These are phyloP conservation scores for Alternaria longipes DNA, from an alignment of 2,329 filamentous ascomycete genomes.

Conservation along the genomic window DNA sequence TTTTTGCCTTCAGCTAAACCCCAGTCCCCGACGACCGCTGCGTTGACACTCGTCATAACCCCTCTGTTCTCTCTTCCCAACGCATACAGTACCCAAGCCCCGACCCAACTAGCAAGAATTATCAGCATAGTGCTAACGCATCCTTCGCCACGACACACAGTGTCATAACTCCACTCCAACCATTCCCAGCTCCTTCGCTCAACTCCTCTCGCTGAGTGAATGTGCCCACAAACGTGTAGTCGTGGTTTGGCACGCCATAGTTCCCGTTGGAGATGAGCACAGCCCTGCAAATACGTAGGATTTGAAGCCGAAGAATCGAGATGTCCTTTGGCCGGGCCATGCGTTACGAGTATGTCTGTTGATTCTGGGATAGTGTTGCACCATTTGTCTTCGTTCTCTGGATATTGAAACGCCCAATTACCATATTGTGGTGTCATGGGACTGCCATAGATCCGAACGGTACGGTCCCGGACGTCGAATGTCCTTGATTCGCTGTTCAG, in stretches of 20 bases:
- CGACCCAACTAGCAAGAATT: conserved; percentile 8
- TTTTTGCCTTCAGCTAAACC: neutral
- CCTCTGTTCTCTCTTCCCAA: neutral
- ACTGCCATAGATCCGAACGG: conserved; percentile 76
- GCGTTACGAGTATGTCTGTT: conserved; percentile 80
- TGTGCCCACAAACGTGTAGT: conserved; percentile 82
- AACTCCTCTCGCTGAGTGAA: conserved; percentile 76
- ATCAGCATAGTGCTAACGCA: conserved; percentile 28
- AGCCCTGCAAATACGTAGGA: conserved; percentile 62
- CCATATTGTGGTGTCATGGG: conserved; percentile 79
- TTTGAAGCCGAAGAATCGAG: conserved; percentile 60
- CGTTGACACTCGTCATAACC: conserved; percentile 23
- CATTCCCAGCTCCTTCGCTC: conserved; percentile 76
- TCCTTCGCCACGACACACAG: conserved; percentile 42
- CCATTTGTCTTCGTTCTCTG: conserved; percentile 68
- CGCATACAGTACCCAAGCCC: conserved; percentile 11
- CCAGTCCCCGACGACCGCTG: conserved; percentile 10
- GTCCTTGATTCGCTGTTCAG: conserved; percentile 51
- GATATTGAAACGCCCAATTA: conserved; percentile 81
- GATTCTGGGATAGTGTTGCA: conserved; percentile 70
- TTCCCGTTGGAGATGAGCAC: conserved; percentile 72
- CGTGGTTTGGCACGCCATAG: conserved; percentile 73
- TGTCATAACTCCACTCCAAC: conserved; percentile 73
- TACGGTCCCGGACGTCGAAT: conserved; percentile 58
- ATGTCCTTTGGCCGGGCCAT: conserved; percentile 78